These are phyloP conservation scores for Sarcodon aspratus DNA, from an alignment of 768 basidiomycete species.

Conservation along the genomic window DNA sequence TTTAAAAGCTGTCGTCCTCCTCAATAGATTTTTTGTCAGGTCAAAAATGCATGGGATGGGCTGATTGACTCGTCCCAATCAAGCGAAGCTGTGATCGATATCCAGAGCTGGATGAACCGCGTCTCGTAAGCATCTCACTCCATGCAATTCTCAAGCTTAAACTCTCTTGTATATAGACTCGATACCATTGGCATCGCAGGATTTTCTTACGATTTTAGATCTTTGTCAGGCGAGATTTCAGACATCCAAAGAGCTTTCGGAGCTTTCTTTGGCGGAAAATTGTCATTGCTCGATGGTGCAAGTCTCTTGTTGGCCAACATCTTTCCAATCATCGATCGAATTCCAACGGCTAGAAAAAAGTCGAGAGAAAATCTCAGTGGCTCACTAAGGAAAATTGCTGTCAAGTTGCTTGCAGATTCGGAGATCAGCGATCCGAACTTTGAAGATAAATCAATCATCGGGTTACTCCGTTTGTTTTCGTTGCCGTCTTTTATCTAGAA, in stretches of 20 bases:
- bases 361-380: constrained; percentile 15
- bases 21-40: constrained; percentile 8
- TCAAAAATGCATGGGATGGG: constrained; percentile 23
- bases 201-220: constrained; percentile 45
- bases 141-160: background rate
- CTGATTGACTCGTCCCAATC: constrained; percentile 7
- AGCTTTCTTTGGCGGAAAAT: constrained; percentile 8
- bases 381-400: constrained; percentile 22
- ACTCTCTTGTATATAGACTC: constrained; percentile 22
- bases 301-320: constrained; percentile 14
- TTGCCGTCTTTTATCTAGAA: too few relatives aligned
- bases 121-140: constrained; percentile 24
- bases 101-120: constrained; percentile 40
- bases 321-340: constrained; percentile 19
- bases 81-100: too few relatives aligned
- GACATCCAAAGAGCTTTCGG: constrained; percentile 20
- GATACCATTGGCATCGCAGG: constrained; percentile 50
- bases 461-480: constrained; percentile 19
- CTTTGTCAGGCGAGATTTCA: constrained; percentile 35
- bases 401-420: constrained; percentile 18
- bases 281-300: constrained; percentile 3
- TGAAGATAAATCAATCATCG: constrained; percentile 26
- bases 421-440: constrained; percentile 11
- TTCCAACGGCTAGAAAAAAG: constrained; percentile 20
- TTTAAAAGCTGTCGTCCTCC: background rate